Evolutionary conservation across 2,329 filamentous ascomycete species (phyloP).

Genomic region (Penicillium sp.): DNA sequence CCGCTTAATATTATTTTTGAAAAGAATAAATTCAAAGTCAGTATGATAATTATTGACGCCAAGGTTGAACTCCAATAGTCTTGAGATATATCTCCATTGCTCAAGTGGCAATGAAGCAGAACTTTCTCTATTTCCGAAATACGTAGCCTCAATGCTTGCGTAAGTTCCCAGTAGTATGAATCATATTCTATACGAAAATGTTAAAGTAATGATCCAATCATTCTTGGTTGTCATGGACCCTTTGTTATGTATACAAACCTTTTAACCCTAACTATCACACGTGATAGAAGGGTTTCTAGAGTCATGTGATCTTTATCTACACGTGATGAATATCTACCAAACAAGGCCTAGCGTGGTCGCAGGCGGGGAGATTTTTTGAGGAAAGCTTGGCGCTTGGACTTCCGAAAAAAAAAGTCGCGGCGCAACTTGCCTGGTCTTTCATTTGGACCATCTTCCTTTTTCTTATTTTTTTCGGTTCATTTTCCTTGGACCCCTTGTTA

Average conservation of each 20-base stretch:
- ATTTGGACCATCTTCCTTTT: conserved; percentile 2
- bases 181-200: no score
- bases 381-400: conserved; percentile 30
- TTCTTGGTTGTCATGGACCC: not conserved
- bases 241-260: not conserved
- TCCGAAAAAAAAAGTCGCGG: conserved; percentile 32
- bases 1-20: no score
- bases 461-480: conserved; percentile 8
- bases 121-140: no score
- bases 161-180: no score
- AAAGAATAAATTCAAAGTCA: no score
- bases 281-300: conserved; percentile 8
- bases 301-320: conserved; percentile 24
- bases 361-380: conserved; percentile 23
- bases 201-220: no score
- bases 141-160: no score
- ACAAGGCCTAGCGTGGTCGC: conserved; percentile 17
- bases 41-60: no score
- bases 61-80: no score
- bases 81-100: no score
- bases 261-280: conserved; percentile 27
- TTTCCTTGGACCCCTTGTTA: conserved; percentile 1
- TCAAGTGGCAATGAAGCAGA: no score
- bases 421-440: conserved; percentile 12
- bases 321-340: not conserved